Base-by-base conservation (phyloP, 2,329 filamentous ascomycete genomes). In the Fusarium cyanostomum region DNA sequence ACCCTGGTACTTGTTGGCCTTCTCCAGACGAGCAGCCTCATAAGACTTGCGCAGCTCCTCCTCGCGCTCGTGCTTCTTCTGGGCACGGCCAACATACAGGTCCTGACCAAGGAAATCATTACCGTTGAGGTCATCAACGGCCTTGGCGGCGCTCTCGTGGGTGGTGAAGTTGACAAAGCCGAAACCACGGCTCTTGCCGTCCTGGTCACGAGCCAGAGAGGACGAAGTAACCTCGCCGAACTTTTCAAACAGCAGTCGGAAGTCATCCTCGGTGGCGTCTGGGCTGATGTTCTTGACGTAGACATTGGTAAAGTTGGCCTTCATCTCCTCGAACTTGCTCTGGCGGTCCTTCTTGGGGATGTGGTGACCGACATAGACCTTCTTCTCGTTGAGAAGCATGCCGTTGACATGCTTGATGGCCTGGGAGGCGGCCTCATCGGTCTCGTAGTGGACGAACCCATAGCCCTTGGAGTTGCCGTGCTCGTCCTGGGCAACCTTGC, bases 281-380 rank as follows among this genome's bases (percentile, higher is more conserved):
- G 82, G 74, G 73, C 89, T 87, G 72, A 99, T 90, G 84, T 99
- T 99, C 89, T 99, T 99, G 84, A 99, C 92, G 83, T 99, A 99
- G 80, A 99, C 89, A 80, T 99, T 99, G 84, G 95, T 99, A 87
- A 96, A 99, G 86, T 99, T 99, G 80, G 95, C 95, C 90, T 99
- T 99, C 94, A 99, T 99, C 86, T 99, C 95, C 84, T 99, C 95
- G 73, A 98, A 98, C 84, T 99, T 99, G 92, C 92, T 97, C 87
- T 98, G 95, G 74, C 95, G 94, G 77, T 99, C 95, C 87, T 98
- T 98, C 91, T 98, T 98, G 79, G 95, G 94, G 74, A 99, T 98
- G 83, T 99, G 95, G 82, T 97, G 94, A 67, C 95, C 95, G 71
- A 99, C 95, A 73, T 96, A 99, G 67, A 99, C 95, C 88, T 99